Conservation (phyloP, 495 filamentous ascomycete genomes). For the Apodospora peruviana region DNA sequence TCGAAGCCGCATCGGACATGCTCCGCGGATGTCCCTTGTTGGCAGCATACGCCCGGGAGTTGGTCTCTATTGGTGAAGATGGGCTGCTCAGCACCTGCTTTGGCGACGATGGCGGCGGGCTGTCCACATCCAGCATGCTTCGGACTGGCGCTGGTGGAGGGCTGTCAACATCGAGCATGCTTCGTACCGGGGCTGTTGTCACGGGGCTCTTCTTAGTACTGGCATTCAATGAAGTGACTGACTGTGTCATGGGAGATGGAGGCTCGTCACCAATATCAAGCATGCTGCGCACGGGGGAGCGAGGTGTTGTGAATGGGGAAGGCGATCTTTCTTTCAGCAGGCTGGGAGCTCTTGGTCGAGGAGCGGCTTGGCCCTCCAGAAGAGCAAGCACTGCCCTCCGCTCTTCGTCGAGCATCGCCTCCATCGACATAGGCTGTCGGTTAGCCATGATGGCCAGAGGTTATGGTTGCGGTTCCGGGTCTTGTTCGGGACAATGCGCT, state of each 20-base stretch:
- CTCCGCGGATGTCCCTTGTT: conserved; percentile 38
- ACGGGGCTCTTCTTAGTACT: conserved; percentile 19
- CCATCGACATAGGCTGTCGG: conserved; percentile 53
- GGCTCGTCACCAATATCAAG: conserved; percentile 42
- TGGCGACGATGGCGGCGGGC: conserved; percentile 15
- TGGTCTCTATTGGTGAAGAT: conserved; percentile 33
- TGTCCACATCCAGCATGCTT: conserved; percentile 39
- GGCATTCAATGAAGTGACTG: conserved; percentile 18
- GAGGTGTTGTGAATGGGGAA: conserved; percentile 42
- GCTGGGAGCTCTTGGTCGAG: conserved; percentile 30
- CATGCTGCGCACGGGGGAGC: conserved; percentile 53
- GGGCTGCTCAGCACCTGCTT: conserved; percentile 31
- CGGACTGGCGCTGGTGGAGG: conserved; percentile 29
- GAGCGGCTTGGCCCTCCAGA: conserved; percentile 41
- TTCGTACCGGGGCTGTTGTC: conserved; percentile 43
- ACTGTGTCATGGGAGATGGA: conserved; percentile 9
- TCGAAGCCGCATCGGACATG: conserved; percentile 45
- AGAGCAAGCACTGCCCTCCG: conserved; percentile 62
- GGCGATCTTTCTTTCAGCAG: conserved; percentile 36
- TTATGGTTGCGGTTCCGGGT: too few species aligned
- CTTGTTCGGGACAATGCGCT: too few species aligned
- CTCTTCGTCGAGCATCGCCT: conserved; percentile 69
- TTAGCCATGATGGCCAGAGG: conserved; percentile 24
- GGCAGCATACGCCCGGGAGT: conserved; percentile 4
- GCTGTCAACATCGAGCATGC: conserved; percentile 54